Base-by-base conservation (phyloP, 768 basidiomycete species). In the Phallus indusiatus region DNA sequence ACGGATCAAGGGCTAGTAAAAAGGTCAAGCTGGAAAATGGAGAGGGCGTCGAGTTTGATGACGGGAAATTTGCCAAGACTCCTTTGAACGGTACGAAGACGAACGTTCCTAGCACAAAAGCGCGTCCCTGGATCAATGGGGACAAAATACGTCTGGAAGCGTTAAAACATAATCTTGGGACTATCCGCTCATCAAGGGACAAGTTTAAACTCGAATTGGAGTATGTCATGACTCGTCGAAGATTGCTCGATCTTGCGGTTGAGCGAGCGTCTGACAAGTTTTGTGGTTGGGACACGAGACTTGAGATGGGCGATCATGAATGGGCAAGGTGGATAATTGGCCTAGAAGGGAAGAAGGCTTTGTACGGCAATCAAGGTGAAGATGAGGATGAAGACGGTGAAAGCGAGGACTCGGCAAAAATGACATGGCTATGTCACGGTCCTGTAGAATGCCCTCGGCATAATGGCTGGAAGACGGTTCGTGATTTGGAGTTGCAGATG, bases 271-370 rank as follows among this genome's bases (percentile, higher is more conserved):
- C 82, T 60, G 72, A 74, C n/a, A 67, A n/a, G 28, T 17, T 82
- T 16, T 96, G 93, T 70, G 92, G 94, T 5, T 94, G 92, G 84
- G 93, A 96, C 69, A 84, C 85, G 65, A 78, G 93, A 33, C 75
- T 96, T 21, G 87, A 87, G 61, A 85, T 86, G 67, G 85, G 85
- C n/a, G 88, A 91, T 51, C 83, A 84, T 59, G 88, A 90, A 67
- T 90, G 83, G 76, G 78, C 73, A 37, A 86, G 85, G 53, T 86
- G 83, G 46, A 48, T 56, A 2, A 64, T 55, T n/a, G 48, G 47
- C 6, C 55, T 42, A 54, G 73, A 69, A 12, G 75, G 75, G 48
- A 67, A 67, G 1, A 35, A 59, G 21, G 62, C 53, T 28, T 74
- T 75, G 59, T 72, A 72, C 54, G 72, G 71, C 35, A 42, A 42